Conservation (phyloP, 139 green algal genomes). For the Trebouxia sp. region DNA sequence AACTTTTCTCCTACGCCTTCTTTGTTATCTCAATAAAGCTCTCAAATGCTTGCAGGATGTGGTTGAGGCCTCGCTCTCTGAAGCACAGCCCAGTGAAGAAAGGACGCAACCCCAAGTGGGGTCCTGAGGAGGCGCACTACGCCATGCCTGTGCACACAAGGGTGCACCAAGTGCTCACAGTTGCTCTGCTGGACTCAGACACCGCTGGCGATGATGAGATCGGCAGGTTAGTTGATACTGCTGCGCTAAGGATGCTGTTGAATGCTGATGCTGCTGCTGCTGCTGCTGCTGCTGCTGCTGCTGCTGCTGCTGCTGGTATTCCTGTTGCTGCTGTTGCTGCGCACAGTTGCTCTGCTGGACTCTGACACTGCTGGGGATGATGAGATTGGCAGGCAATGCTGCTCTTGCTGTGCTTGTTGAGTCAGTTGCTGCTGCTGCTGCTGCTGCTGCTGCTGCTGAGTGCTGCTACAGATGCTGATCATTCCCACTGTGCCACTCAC, state of each 20-base stretch:
- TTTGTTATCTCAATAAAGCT: no score
- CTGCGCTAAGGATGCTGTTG: neutral
- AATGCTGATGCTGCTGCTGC: no score
- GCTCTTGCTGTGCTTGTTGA: neutral
- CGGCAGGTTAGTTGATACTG: neutral
- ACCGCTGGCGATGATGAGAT: neutral
- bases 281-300: no score
- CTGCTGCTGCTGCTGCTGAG: no score
- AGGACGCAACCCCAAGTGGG: conserved; percentile 12
- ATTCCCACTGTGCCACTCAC: no score
- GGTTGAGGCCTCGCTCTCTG: neutral
- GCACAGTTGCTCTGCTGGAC: conserved; percentile 12
- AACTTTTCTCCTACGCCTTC: no score
- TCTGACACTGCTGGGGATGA: neutral
- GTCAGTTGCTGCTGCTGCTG: no score
- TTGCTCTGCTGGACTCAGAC: conserved; percentile 1
- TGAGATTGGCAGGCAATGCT: conserved; percentile 15
- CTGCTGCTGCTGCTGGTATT: no score
- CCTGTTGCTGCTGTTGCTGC: no score
- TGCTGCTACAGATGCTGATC: no score
- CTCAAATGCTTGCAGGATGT: no score
- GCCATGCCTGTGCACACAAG: conserved; percentile 10
- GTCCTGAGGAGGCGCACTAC: neutral
- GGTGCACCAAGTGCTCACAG: conserved; percentile 2
- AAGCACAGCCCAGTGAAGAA: neutral